Evolutionary conservation across 1,284 basidiomycete species (phyloP).

Genomic region (Ceratobasidium papillatum): DNA sequence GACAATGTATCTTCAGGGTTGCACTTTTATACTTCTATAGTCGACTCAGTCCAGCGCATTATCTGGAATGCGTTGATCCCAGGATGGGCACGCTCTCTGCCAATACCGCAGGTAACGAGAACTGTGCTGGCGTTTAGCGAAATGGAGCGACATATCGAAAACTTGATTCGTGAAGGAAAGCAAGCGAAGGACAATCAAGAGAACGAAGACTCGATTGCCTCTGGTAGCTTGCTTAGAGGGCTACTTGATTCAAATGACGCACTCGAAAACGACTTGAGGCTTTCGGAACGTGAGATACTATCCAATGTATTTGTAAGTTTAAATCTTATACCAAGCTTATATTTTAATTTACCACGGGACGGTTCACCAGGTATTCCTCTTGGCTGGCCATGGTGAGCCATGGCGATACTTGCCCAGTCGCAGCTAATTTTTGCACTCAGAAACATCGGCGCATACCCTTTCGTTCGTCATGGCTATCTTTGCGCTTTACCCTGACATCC

Average conservation of each 20-base stretch:
- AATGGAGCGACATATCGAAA: conserved; percentile 13
- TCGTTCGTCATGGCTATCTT: conserved; percentile 13
- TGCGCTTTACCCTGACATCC: conserved; percentile 33
- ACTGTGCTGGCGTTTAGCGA: conserved; percentile 7
- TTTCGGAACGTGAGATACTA: conserved; percentile 12
- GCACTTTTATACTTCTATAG: neutral
- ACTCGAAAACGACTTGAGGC: neutral
- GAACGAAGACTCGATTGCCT: neutral
- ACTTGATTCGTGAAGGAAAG: neutral
- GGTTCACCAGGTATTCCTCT: conserved; percentile 2
- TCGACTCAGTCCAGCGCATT: neutral
- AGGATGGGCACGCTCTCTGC: conserved; percentile 3
- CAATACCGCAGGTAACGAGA: neutral
- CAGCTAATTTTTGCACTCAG: neutral
- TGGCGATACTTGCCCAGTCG: no score
- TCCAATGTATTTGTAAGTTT: conserved; percentile 21
- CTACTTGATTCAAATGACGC: conserved; percentile 6
- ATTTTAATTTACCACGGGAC: no score
- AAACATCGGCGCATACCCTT: conserved; percentile 15
- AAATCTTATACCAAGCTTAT: neutral
- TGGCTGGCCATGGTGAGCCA: conserved; percentile 20
- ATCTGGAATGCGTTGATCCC: conserved; percentile 7
- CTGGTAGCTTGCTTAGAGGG: conserved; percentile 4
- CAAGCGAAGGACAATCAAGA: neutral
- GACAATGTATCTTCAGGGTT: neutral